These are phyloP conservation scores for Stentor coeruleus DNA, from an alignment of 73 alveolate genomes.

Conservation along the genomic window DNA sequence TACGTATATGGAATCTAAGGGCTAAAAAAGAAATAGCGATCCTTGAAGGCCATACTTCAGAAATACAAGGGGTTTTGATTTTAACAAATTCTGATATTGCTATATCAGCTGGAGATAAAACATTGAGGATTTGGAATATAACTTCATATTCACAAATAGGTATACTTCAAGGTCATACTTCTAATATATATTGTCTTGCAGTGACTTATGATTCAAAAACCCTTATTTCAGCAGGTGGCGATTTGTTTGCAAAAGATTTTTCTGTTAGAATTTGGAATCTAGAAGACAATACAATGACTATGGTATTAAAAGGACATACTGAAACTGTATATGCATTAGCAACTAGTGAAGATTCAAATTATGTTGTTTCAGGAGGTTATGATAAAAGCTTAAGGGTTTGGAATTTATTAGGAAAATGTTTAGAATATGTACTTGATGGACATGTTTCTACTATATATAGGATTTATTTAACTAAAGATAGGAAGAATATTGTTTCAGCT, in stretches of 20 bases:
- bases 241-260: neutral
- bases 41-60: neutral
- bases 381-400: neutral
- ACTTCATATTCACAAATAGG: neutral
- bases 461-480: neutral
- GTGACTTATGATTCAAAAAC: neutral
- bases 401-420: neutral
- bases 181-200: neutral
- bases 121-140: neutral
- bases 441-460: neutral
- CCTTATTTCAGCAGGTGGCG: neutral
- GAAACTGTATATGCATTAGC: neutral
- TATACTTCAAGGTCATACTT: neutral
- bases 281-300: too few species aligned
- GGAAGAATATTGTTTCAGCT: neutral
- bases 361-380: neutral
- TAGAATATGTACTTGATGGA: neutral
- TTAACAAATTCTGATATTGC: too few species aligned
- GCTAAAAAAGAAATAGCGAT: neutral
- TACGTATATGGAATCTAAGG: neutral
- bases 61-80: neutral
- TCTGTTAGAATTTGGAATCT: neutral
- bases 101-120: neutral
- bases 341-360: neutral
- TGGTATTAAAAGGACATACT: neutral